These are phyloP conservation scores for Daedaleopsis nitida DNA, from an alignment of 768 basidiomycete species.

Conservation along the genomic window DNA sequence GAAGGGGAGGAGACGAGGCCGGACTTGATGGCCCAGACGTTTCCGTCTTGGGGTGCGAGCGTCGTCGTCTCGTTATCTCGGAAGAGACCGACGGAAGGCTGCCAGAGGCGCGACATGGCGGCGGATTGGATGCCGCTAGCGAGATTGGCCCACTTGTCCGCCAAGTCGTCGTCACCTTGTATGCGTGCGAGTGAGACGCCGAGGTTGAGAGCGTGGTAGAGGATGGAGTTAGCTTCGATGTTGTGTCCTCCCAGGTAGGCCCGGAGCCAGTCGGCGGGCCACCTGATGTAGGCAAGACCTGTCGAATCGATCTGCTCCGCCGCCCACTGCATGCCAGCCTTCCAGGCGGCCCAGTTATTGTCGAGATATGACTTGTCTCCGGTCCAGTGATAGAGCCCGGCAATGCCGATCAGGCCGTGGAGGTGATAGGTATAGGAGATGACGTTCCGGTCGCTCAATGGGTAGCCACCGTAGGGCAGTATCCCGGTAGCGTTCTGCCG, in stretches of 20 bases:
- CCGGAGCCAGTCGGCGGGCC: conserved; percentile 18
- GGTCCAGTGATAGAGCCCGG: conserved; percentile 19
- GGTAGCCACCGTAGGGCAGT: conserved; percentile 15
- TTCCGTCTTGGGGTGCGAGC: conserved; percentile 21
- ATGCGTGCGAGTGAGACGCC: conserved; percentile 10
- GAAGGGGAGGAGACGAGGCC: conserved; percentile 14
- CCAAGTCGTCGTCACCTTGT: background rate
- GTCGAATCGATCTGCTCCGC: conserved; percentile 14
- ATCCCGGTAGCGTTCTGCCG: conserved; percentile 7
- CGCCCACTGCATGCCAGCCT: conserved; percentile 17
- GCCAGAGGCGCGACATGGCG: conserved; percentile 18
- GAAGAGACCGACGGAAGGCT: conserved; percentile 18
- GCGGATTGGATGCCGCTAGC: conserved; percentile 12
- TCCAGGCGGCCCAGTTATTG: conserved; percentile 15
- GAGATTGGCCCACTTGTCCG: background rate
- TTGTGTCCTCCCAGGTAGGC: conserved; percentile 22
- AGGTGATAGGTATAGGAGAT: conserved; percentile 21
- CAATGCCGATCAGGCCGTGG: conserved; percentile 18
- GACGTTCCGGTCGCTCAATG: conserved; percentile 10
- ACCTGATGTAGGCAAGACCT: conserved; percentile 16
- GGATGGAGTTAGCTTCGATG: conserved; percentile 21
- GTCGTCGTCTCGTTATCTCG: conserved; percentile 22
- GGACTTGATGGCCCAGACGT: conserved; percentile 21
- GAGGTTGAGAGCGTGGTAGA: conserved; percentile 17
- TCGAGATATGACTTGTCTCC: conserved; percentile 16